Evolutionary conservation across 352 stramenopile genomes (phyloP).

Genomic region (Globisporangium lucens): DNA sequence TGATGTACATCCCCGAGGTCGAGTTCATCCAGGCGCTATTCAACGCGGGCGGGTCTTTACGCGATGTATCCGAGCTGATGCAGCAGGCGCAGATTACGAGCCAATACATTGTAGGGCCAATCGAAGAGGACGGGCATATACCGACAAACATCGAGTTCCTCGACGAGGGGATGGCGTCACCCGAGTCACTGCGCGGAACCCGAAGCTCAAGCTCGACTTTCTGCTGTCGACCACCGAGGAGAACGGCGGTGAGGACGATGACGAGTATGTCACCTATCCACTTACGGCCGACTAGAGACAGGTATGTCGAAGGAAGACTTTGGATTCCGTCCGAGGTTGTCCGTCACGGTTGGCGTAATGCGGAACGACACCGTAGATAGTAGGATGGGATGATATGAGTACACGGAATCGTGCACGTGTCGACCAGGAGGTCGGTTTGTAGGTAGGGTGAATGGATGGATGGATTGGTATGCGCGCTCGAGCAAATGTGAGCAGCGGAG

Average conservation of each 20-base stretch:
- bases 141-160: background rate
- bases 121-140: background rate
- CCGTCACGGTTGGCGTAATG: no score
- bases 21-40: slow-evolving; percentile 25
- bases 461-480: no score
- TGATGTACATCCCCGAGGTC: slow-evolving; percentile 22
- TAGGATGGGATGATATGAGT: no score
- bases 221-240: background rate
- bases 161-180: background rate
- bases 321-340: no score
- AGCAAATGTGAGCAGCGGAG: no score
- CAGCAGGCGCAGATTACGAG: slow-evolving; percentile 1
- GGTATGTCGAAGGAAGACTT: no score
- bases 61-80: background rate
- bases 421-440: no score
- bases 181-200: background rate
- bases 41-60: background rate
- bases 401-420: no score
- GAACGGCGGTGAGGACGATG: background rate
- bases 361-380: no score
- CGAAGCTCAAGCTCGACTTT: background rate
- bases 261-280: background rate
- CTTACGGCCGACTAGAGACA: background rate
- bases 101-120: slow-evolving; percentile 2
- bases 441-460: no score